These are phyloP conservation scores for Cydonia oblonga DNA, from an alignment of 331 rosid species.

Conservation along the genomic window DNA sequence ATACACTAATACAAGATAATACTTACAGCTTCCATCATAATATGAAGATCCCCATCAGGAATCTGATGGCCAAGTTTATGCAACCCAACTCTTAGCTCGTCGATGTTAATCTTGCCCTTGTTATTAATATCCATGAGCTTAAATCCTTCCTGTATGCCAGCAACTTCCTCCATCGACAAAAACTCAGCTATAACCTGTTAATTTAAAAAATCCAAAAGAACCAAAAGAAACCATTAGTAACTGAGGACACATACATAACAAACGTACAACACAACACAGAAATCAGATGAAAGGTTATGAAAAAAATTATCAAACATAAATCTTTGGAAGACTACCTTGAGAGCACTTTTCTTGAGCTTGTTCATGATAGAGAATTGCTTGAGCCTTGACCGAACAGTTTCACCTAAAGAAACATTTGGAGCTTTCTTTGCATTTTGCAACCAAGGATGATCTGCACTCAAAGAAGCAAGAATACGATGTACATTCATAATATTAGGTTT, in stretches of 20 bases:
- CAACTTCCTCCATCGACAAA: constrained; percentile 84
- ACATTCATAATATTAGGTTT: neutral
- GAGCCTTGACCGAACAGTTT: constrained; percentile 83
- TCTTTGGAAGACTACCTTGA: constrained; percentile 52
- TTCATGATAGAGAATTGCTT: constrained; percentile 96
- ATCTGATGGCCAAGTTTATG: constrained; percentile 79
- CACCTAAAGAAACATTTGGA: constrained; percentile 87
- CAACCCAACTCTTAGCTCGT: constrained; percentile 74
- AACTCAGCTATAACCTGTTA: constrained; percentile 89
- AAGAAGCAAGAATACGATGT: constrained; percentile 12
- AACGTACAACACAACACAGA: neutral
- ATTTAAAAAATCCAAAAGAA: no score
- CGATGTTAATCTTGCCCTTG: constrained; percentile 65
- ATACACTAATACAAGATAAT: neutral
- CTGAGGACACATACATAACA: neutral
- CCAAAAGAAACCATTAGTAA: neutral
- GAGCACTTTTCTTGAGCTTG: constrained; percentile 95
- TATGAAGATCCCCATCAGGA: constrained; percentile 63
- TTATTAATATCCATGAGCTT: constrained; percentile 58
- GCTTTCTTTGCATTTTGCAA: constrained; percentile 79
- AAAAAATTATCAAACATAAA: neutral
- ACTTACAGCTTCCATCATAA: constrained; percentile 97
- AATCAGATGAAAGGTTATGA: constrained; percentile 5
- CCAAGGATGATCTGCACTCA: constrained; percentile 91
- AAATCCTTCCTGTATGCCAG: constrained; percentile 76